Percentiles rank a stretch among this genome's conserved stretches.
Conservation (phyloP, 257 asterid species). For the Solanum commersonii region DNA sequence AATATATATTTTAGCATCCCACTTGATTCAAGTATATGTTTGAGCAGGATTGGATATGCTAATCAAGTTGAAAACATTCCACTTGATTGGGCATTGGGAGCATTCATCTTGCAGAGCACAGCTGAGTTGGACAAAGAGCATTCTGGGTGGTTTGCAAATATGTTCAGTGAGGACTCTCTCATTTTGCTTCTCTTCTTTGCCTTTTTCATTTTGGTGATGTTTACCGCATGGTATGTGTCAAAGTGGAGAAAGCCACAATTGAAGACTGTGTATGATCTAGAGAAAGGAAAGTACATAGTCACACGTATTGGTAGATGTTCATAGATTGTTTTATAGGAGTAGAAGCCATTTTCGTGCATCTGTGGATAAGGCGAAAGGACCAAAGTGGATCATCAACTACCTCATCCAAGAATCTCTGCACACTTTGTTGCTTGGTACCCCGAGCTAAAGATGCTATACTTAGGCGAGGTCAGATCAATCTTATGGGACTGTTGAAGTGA, state of each 20-base stretch:
- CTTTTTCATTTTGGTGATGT: constrained; percentile 27
- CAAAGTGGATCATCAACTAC: neutral
- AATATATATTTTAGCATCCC: neutral
- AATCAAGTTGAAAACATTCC: constrained; percentile 66
- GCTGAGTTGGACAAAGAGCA: constrained; percentile 23
- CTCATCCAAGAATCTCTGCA: neutral
- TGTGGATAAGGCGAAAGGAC: neutral
- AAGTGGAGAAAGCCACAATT: constrained; percentile 69
- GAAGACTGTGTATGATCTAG: constrained; percentile 89
- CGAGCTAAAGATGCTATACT: neutral
- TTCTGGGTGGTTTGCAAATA: constrained; percentile 25
- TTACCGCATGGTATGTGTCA: constrained; percentile 34
- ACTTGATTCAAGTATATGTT: neutral
- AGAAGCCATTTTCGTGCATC: constrained; percentile 2
- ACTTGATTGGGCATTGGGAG: constrained; percentile 96
- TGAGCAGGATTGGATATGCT: constrained; percentile 56
- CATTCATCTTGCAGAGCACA: constrained; percentile 65
- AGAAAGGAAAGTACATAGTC: constrained; percentile 89
- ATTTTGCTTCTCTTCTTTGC: constrained; percentile 34
- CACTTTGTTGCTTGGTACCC: neutral
- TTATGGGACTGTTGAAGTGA: neutral
- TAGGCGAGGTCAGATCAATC: neutral
- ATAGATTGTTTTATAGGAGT: constrained; percentile 16
- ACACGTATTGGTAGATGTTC: constrained; percentile 66
- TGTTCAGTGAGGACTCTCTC: constrained; percentile 27